Evolutionary conservation across 345 rosid species (phyloP).

Genomic region (Gossypium arboreum): DNA sequence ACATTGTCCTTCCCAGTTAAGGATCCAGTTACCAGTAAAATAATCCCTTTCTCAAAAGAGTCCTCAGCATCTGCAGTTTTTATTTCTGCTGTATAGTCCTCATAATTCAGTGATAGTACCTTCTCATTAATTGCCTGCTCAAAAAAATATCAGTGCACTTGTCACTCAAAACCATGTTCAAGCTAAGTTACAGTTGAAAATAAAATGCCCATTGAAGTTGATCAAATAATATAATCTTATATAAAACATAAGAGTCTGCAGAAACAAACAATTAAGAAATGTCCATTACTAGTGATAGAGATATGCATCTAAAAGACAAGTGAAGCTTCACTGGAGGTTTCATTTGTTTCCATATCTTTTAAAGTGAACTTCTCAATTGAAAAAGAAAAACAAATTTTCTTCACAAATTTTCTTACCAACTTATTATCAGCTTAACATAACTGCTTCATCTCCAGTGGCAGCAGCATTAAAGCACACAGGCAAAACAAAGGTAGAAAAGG

Average conservation of each 20-base stretch:
- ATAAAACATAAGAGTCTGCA: background rate
- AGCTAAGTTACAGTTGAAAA: background rate
- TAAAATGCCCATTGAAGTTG: background rate
- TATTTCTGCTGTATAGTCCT: conserved; percentile 52
- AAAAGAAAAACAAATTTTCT: background rate
- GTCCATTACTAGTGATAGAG: background rate
- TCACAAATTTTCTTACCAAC: background rate
- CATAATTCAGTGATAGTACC: conserved; percentile 42
- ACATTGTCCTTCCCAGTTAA: conserved; percentile 57
- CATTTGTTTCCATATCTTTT: background rate
- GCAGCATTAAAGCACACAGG: no score
- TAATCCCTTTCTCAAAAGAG: conserved; percentile 56
- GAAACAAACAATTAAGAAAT: background rate
- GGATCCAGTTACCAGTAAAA: conserved; percentile 65
- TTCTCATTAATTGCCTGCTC: conserved; percentile 45
- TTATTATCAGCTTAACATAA: background rate
- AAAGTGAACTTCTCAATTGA: background rate
- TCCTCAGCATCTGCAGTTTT: conserved; percentile 66
- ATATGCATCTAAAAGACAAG: background rate
- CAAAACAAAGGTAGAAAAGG: no score
- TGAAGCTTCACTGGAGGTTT: no score
- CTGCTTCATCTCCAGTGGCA: background rate
- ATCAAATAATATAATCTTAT: background rate
- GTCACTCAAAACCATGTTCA: conserved; percentile 5
- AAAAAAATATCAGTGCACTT: conserved; percentile 11